These are phyloP conservation scores for Aspergillus niger DNA, from an alignment of 2,329 filamentous ascomycete genomes.

Conservation along the genomic window DNA sequence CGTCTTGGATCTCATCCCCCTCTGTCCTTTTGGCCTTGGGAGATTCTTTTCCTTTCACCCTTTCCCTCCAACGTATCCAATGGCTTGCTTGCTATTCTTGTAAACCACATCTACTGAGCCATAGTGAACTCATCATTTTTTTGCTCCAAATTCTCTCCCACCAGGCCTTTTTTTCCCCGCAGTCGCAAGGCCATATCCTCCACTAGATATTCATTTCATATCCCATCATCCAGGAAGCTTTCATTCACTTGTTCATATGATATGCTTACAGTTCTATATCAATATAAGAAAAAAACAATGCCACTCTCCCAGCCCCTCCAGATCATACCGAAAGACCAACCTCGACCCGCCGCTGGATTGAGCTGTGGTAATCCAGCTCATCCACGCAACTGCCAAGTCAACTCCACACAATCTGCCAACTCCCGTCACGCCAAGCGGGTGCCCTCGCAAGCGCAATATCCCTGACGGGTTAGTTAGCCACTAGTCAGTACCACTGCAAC, in stretches of 20 bases:
- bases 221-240: too few relatives aligned
- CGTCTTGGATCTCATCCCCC: too few relatives aligned
- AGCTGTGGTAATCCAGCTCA: neutral
- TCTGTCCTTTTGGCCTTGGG: neutral
- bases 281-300: neutral
- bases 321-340: too few relatives aligned
- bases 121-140: neutral
- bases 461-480: neutral
- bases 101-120: neutral
- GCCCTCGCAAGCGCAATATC: neutral
- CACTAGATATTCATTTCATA: neutral
- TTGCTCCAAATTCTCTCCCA: neutral
- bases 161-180: neutral
- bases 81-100: neutral
- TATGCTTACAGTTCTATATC: neutral
- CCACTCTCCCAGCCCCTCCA: too few relatives aligned
- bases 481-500: neutral
- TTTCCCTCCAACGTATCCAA: neutral
- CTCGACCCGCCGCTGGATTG: too few relatives aligned
- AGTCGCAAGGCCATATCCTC: neutral
- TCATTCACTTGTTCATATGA: neutral
- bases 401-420: neutral
- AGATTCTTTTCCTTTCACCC: neutral
- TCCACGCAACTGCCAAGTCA: neutral
- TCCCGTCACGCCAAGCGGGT: neutral